Evolutionary conservation across 2,329 filamentous ascomycete genomes (phyloP).

Genomic region (Fusarium sp.): DNA sequence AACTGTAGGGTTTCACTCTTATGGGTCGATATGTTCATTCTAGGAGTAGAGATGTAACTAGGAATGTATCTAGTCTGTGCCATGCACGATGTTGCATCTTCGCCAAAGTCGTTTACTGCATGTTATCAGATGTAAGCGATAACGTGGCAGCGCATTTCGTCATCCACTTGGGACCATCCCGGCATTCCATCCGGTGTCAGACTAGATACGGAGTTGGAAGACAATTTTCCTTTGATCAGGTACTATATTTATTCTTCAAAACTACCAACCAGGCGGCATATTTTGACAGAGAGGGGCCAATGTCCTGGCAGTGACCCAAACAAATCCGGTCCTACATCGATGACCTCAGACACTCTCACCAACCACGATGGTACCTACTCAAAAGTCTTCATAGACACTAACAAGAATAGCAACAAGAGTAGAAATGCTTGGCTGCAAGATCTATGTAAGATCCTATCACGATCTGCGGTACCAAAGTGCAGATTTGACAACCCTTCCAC

Average conservation of each 20-base stretch:
- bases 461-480: too few relatives aligned
- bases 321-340: background rate
- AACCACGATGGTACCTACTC: background rate
- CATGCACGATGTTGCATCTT: background rate
- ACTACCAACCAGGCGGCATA: too few relatives aligned
- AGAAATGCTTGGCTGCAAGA: background rate
- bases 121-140: background rate
- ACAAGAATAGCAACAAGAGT: background rate
- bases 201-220: background rate
- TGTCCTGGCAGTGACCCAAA: background rate
- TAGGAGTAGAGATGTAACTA: background rate
- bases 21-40: background rate
- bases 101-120: background rate
- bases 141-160: background rate
- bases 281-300: background rate
- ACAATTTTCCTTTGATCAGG: background rate
- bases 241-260: background rate
- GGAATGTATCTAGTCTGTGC: background rate
- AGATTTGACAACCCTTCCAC: background rate
- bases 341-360: background rate
- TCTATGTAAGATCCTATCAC: background rate
- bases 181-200: background rate
- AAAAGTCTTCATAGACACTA: background rate
- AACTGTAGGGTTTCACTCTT: background rate
- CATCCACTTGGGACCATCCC: background rate